These are phyloP conservation scores for Saccharum hybrid DNA, from an alignment of 202 grass and related monocot species.

Conservation along the genomic window DNA sequence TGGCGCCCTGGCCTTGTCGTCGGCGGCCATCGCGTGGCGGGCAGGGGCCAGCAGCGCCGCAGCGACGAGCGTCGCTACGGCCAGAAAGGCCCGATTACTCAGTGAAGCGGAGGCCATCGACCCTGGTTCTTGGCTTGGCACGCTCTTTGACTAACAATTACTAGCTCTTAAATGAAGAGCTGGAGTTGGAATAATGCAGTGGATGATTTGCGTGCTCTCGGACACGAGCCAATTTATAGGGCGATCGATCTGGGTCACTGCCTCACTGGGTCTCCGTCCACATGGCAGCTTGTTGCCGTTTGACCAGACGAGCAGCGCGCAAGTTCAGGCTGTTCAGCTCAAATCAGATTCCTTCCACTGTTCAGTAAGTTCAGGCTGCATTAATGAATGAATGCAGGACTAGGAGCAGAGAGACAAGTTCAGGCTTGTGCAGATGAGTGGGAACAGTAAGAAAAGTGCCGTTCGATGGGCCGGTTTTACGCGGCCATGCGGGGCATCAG, in stretches of 20 bases:
- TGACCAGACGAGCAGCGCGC: conserved; percentile 30
- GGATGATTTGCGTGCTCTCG: conserved; percentile 9
- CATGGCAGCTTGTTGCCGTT: neutral
- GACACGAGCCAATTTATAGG: conserved; percentile 44
- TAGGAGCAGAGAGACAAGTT: too few relatives aligned
- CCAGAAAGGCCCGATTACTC: conserved; percentile 28
- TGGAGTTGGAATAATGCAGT: neutral
- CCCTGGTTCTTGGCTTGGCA: conserved; percentile 10
- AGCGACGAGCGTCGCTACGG: conserved; percentile 2
- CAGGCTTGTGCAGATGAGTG: too few relatives aligned
- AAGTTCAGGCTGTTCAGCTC: neutral
- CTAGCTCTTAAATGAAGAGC: neutral
- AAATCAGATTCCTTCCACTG: neutral
- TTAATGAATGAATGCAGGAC: too few relatives aligned
- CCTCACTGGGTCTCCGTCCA: neutral
- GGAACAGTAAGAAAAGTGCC: neutral
- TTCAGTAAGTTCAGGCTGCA: too few relatives aligned
- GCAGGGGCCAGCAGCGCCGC: conserved; percentile 34
- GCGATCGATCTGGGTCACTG: neutral
- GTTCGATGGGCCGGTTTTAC: neutral
- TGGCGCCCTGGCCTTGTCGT: neutral
- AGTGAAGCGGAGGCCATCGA: conserved; percentile 14
- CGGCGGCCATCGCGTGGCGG: conserved; percentile 8
- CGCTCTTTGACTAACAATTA: neutral
- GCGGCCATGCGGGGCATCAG: too few relatives aligned